Evolutionary conservation across 73 alveolate genomes (phyloP).

Genomic region (Paramecium biaurelia): DNA sequence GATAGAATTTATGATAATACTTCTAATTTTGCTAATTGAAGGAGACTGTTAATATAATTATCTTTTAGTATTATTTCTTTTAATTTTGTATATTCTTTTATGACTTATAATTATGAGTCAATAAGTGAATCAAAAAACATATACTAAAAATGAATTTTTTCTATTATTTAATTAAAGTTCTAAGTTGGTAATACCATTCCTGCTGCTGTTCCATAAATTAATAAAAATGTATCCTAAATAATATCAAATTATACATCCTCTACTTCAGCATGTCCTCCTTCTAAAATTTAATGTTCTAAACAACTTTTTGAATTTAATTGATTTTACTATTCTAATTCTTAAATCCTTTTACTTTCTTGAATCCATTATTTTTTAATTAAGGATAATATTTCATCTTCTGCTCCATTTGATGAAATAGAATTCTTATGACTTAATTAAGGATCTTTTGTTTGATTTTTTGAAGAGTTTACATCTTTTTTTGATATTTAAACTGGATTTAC

Average conservation of each 20-base stretch:
- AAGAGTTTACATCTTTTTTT: background rate
- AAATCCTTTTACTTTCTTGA: conserved; percentile 78
- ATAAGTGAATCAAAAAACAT: conserved; percentile 86
- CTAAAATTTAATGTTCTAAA: conserved; percentile 79
- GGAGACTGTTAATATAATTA: conserved; percentile 84
- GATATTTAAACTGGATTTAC: background rate
- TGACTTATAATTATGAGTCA: conserved; percentile 72
- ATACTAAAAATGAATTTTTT: conserved; percentile 84
- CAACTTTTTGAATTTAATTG: conserved; percentile 81
- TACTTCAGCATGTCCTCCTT: conserved; percentile 98
- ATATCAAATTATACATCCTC: conserved; percentile 70
- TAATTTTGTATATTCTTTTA: conserved; percentile 79
- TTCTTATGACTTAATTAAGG: background rate
- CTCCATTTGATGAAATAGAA: conserved; percentile 55
- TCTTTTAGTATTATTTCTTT: conserved; percentile 82
- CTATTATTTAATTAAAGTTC: conserved; percentile 85
- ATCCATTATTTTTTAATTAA: conserved; percentile 89
- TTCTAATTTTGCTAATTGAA: conserved; percentile 90
- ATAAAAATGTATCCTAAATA: conserved; percentile 73
- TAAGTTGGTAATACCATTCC: conserved; percentile 81
- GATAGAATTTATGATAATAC: conserved; percentile 52
- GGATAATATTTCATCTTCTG: conserved; percentile 85
- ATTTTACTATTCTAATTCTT: conserved; percentile 79
- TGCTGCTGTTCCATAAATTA: conserved; percentile 94
- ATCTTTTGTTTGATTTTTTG: background rate